These are phyloP conservation scores for Dentipellis sp. DNA, from an alignment of 768 basidiomycete genomes.

Conservation along the genomic window DNA sequence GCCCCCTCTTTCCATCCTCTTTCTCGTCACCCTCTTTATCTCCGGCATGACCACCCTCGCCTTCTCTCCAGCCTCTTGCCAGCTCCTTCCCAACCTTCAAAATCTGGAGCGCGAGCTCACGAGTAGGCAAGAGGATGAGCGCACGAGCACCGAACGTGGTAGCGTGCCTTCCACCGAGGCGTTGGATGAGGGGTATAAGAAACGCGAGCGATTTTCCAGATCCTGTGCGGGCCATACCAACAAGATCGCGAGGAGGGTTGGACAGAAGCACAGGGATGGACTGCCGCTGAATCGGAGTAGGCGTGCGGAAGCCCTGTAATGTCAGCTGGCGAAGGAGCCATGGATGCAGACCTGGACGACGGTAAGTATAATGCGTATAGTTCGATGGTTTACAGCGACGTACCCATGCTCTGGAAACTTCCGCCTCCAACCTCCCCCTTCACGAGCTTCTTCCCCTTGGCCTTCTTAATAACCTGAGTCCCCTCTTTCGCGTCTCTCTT, in stretches of 20 bases:
- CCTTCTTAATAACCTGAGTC: slow-evolving; percentile 66
- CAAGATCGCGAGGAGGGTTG: slow-evolving; percentile 82
- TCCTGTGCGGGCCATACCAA: slow-evolving; percentile 97
- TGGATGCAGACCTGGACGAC: slow-evolving; percentile 62
- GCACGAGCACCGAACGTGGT: slow-evolving; percentile 73
- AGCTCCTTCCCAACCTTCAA: slow-evolving; percentile 93
- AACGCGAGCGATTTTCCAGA: slow-evolving; percentile 97
- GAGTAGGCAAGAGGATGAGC: slow-evolving; percentile 84
- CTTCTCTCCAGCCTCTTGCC: slow-evolving; percentile 67
- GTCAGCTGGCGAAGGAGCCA: slow-evolving; percentile 76
- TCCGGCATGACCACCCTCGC: slow-evolving; percentile 62
- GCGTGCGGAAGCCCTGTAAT: slow-evolving; percentile 88
- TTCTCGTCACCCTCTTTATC: slow-evolving; percentile 43
- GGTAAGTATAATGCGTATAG: slow-evolving; percentile 9
- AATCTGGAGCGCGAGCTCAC: slow-evolving; percentile 91
- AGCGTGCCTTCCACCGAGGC: slow-evolving; percentile 74
- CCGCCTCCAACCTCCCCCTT: slow-evolving; percentile 86
- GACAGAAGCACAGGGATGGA: slow-evolving; percentile 80
- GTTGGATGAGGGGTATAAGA: slow-evolving; percentile 83
- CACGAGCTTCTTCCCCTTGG: slow-evolving; percentile 61
- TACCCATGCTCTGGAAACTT: slow-evolving; percentile 95
- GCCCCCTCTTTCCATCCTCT: slow-evolving; percentile 46
- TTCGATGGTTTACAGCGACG: neutral
- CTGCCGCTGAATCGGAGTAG: slow-evolving; percentile 92
- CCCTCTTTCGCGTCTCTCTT: slow-evolving; percentile 71